Percentiles rank a stretch among this genome's conserved stretches.
phyloP scores from a whole-genome alignment of 805 yeast species.

The Saccharomycopsis schoenii region DNA sequence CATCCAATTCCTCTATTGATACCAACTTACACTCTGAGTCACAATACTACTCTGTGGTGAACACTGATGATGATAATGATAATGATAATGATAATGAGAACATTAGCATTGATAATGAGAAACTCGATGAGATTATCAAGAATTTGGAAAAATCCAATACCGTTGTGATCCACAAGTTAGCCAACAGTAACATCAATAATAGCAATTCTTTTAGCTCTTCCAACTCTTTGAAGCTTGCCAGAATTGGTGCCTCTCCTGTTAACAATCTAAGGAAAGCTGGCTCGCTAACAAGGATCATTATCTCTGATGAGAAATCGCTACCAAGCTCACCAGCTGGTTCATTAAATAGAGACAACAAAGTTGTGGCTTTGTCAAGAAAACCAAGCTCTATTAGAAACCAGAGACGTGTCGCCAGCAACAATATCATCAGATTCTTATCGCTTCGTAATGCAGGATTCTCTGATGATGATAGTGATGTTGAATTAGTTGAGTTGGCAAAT shows the following conservation, averaged over 20 bases:
- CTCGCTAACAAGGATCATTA: not conserved
- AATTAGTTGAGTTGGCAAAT: not conserved
- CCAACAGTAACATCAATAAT: not conserved
- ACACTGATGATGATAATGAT: not conserved
- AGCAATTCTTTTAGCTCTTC: not conserved
- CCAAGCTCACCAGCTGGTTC: not conserved
- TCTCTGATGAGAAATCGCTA: not conserved
- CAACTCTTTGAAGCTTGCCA: not conserved
- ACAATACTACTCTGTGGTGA: conserved; percentile 12
- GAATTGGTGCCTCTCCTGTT: not conserved
- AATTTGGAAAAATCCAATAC: not conserved
- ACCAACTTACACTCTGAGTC: conserved; percentile 6
- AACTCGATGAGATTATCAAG: not conserved
- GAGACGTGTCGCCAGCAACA: not conserved
- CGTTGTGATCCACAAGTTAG: not conserved
- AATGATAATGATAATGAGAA: not conserved
- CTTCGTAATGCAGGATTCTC: not conserved
- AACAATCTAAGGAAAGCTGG: not conserved
- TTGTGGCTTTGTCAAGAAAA: not conserved
- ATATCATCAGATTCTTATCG: not conserved
- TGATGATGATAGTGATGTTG: conserved; percentile 1
- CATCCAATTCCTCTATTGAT: conserved; percentile 11
- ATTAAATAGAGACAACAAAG: not conserved
- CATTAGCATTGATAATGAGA: not conserved
- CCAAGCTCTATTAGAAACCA: not conserved